These are phyloP conservation scores for Coleophoma eucalyptorum DNA, from an alignment of 2,329 filamentous ascomycete genomes.

Conservation along the genomic window DNA sequence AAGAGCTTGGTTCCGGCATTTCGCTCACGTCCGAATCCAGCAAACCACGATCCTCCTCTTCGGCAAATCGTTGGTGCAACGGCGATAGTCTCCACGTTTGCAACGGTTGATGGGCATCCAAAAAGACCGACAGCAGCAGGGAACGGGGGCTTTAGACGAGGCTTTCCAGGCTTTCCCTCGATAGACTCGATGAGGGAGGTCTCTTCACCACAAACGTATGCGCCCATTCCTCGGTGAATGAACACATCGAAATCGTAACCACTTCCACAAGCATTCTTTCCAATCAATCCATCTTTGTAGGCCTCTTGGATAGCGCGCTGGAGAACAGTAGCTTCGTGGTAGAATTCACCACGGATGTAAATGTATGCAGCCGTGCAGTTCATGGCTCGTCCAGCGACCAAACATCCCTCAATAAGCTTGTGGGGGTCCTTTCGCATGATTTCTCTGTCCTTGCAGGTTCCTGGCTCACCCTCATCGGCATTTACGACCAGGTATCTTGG, in stretches of 20 bases:
- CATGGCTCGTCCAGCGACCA: constrained; percentile 96
- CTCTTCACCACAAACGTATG: constrained; percentile 97
- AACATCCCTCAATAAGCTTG: constrained; percentile 96
- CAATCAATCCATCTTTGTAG: constrained; percentile 89
- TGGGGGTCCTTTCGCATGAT: constrained; percentile 99
- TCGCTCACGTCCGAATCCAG: constrained; percentile 87
- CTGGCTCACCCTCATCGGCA: constrained; percentile 96
- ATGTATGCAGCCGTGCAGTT: constrained; percentile 98
- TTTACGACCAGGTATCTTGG: constrained; percentile 97
- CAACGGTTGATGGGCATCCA: constrained; percentile 94
- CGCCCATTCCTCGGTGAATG: constrained; percentile 93
- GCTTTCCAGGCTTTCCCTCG: constrained; percentile 98
- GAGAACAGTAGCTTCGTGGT: constrained; percentile 89
- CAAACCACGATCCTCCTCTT: constrained; percentile 90
- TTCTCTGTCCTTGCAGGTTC: constrained; percentile 98
- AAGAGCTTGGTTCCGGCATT: constrained; percentile 98
- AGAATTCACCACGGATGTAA: constrained; percentile 98
- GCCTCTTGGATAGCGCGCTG: constrained; percentile 97
- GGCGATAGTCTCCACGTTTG: constrained; percentile 96
- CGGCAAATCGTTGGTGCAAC: constrained; percentile 95
- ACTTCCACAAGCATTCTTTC: constrained; percentile 95
- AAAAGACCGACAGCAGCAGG: constrained; percentile 96
- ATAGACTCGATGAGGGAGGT: constrained; percentile 97
- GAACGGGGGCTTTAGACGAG: constrained; percentile 97
- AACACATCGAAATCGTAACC: constrained; percentile 98